Evolutionary conservation across 2,329 filamentous ascomycete genomes (phyloP), one percentile per base, ranked within the genome.

Genomic region (Rutstroemia sydowiana): DNA sequence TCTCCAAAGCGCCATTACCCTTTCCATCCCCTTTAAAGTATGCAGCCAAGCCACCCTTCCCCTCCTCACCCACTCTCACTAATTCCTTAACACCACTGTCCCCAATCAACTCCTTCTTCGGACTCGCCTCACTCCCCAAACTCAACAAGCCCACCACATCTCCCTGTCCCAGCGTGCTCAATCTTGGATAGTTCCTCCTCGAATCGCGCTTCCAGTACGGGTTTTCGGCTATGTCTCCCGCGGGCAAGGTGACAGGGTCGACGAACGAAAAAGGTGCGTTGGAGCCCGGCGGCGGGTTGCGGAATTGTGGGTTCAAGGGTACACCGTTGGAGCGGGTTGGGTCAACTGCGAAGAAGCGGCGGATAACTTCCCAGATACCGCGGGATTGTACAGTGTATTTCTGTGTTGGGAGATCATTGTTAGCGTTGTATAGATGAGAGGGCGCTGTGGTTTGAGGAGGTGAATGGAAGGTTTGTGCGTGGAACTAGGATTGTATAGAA

Each of bases 121-220:
- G 92, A 45, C 74, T 75, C 10, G 81, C 85, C 52, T 85, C 85
- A 71, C 85, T 95, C 60, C 93, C 93, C 41, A 97, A 82, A 26
- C 78, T 84, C 66, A 98, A 76, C 62, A 98, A 79, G 39, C 85
- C 86, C 21, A 93, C 93, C 47, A 89, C 84, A 69, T 97, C 87
- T 43, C 81, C 81, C 75, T 97, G 93, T 54, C 75, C 84, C 56
- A 98, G 79, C 42, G 88, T 83, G 65, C 86, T 92, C 52, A 87
- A 77, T 62, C 77, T 79, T 30, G 93, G 87, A 73, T 97, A 97
- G 64, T 77, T 78, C 64, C 93, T 81, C 63, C 93, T 87, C 56
- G 75, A 70, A 67, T 98, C 93, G 65, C 93, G 90, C 78, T 95
- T 95, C 89, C 90, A 98, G 75, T 96, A 95, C 34, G 89, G 82